These are phyloP conservation scores for Vicia sativa DNA, from an alignment of 306 rosid species.

Conservation along the genomic window DNA sequence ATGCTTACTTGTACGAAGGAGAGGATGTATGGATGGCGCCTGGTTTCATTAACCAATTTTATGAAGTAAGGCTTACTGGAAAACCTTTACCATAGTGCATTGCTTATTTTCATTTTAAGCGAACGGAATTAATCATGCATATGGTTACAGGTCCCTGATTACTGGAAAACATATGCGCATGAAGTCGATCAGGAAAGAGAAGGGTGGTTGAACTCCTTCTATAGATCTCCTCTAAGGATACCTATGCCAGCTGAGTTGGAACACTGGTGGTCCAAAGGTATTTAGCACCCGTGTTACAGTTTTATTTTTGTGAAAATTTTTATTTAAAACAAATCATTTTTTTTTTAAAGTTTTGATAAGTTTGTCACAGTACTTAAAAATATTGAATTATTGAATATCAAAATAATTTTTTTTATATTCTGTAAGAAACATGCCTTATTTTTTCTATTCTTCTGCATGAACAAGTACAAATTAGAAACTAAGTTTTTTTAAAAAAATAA, in stretches of 20 bases:
- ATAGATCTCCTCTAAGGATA: constrained; percentile 85
- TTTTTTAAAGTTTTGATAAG: not conserved
- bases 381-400: not conserved
- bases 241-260: constrained; percentile 99
- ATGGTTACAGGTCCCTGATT: constrained; percentile 80
- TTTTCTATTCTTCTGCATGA: not conserved
- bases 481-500: constrained; percentile 3
- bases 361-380: not conserved
- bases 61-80: constrained; percentile 63
- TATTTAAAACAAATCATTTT: not conserved
- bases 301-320: not conserved
- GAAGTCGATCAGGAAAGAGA: constrained; percentile 95
- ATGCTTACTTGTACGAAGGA: constrained; percentile 90
- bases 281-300: not conserved
- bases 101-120: constrained; percentile 30
- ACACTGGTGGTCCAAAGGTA: constrained; percentile 86
- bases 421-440: not conserved
- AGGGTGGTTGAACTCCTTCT: constrained; percentile 98
- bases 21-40: constrained; percentile 99
- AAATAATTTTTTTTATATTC: not conserved
- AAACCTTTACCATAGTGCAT: constrained; percentile 32
- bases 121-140: constrained; percentile 15
- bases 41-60: constrained; percentile 92
- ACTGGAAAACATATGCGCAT: constrained; percentile 78
- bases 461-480: not conserved